Evolutionary conservation across 1,139 yeast species (phyloP).

Genomic region (Arxiozyma bovina): DNA sequence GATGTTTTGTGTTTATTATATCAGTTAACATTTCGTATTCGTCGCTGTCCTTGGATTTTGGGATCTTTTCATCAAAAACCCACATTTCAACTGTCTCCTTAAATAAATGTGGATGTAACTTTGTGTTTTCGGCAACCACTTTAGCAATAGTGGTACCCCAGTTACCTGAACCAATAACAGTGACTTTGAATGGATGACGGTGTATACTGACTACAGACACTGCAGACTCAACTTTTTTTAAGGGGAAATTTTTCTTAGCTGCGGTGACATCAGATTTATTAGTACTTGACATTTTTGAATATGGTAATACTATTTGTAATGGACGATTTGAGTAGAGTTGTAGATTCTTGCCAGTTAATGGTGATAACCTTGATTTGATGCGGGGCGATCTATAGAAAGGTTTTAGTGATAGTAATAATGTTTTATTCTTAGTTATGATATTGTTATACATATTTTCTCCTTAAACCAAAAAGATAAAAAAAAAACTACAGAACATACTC

Average conservation of each 20-base stretch:
- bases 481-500: not conserved
- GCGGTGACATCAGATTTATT: not conserved
- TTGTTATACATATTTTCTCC: not conserved
- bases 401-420: not conserved
- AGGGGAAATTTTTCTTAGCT: slow-evolving; percentile 2
- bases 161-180: slow-evolving; percentile 66
- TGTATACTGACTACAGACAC: slow-evolving; percentile 14
- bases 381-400: not conserved
- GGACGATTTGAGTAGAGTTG: not conserved
- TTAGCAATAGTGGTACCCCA: slow-evolving; percentile 97
- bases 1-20: slow-evolving; percentile 77
- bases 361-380: not conserved
- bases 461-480: no score
- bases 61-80: slow-evolving; percentile 75
- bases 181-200: slow-evolving; percentile 37
- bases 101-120: slow-evolving; percentile 59
- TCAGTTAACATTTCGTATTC: slow-evolving; percentile 71
- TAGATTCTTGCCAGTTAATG: not conserved
- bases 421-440: not conserved
- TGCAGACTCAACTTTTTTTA: slow-evolving; percentile 9
- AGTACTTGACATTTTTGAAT: not conserved
- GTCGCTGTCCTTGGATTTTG: not conserved
- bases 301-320: not conserved
- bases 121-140: slow-evolving; percentile 79
- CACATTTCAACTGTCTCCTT: slow-evolving; percentile 74